A percentile compares a stretch with the other conserved stretches of the same genome.
Conservation (phyloP, 139 green algal genomes). For the Eudorina sp. region DNA sequence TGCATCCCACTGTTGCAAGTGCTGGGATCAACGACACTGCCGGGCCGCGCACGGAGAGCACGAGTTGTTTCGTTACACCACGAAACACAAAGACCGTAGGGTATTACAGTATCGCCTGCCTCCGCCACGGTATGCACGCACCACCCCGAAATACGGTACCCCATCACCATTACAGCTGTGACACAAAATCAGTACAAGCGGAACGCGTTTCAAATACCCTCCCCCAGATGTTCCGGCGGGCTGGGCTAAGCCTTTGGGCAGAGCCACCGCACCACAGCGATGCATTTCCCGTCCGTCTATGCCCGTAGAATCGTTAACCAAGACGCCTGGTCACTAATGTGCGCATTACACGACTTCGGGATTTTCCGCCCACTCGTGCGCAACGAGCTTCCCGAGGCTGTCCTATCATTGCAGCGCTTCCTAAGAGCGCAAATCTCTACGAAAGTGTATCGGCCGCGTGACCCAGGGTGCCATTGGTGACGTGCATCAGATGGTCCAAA, state of each 20-base stretch:
- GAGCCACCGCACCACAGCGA: neutral
- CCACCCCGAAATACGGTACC: too few relatives aligned
- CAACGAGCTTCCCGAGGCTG: neutral
- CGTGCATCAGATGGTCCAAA: neutral
- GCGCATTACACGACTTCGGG: neutral
- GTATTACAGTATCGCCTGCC: too few relatives aligned
- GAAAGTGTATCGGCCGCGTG: neutral
- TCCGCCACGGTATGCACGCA: too few relatives aligned
- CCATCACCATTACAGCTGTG: too few relatives aligned
- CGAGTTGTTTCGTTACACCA: too few relatives aligned
- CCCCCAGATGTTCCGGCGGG: neutral
- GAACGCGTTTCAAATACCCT: too few relatives aligned
- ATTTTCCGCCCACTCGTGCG: neutral
- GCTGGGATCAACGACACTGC: too few relatives aligned
- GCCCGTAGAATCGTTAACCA: neutral
- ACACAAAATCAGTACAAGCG: too few relatives aligned
- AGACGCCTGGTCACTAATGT: conserved; percentile 7
- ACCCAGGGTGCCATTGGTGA: neutral
- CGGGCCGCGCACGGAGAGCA: too few relatives aligned
- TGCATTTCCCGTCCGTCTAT: neutral
- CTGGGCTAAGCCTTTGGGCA: neutral
- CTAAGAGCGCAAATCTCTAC: conserved; percentile 14
- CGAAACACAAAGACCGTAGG: too few relatives aligned
- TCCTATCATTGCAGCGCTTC: neutral
- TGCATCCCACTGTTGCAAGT: too few relatives aligned